Evolutionary conservation across 1,139 yeast genomes (phyloP).

Genomic region (Magnusiomyces tetraspermus): DNA sequence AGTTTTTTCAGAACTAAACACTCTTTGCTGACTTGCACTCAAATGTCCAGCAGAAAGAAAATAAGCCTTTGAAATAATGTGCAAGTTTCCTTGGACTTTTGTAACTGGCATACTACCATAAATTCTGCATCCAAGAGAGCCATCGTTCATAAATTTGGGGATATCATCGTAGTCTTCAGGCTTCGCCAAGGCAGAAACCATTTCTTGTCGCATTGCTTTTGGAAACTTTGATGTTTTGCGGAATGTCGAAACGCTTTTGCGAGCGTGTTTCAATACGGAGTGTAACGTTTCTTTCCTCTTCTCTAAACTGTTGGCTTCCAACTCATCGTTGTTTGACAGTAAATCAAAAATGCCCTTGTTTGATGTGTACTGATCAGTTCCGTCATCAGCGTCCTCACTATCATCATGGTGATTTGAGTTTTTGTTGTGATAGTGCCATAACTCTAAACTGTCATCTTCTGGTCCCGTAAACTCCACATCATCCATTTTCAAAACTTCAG

Average conservation of each 20-base stretch:
- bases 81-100: constrained; percentile 77
- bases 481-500: constrained; percentile 50
- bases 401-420: background rate
- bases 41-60: constrained; percentile 2
- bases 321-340: background rate
- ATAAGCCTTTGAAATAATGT: constrained; percentile 42
- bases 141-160: constrained; percentile 1
- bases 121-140: constrained; percentile 67
- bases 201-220: constrained; percentile 1
- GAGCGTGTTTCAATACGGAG: background rate
- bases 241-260: constrained; percentile 4
- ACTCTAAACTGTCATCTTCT: background rate
- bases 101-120: constrained; percentile 83
- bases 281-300: background rate
- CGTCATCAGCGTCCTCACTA: background rate
- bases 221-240: constrained; percentile 49
- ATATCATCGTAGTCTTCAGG: background rate
- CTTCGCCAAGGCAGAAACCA: background rate
- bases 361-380: background rate
- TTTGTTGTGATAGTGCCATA: background rate
- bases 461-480: constrained; percentile 1
- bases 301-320: background rate
- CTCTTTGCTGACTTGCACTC: background rate
- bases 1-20: background rate
- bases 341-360: background rate